Conservation (phyloP, 1,284 basidiomycete species). For the Sporisorium reilianum region DNA sequence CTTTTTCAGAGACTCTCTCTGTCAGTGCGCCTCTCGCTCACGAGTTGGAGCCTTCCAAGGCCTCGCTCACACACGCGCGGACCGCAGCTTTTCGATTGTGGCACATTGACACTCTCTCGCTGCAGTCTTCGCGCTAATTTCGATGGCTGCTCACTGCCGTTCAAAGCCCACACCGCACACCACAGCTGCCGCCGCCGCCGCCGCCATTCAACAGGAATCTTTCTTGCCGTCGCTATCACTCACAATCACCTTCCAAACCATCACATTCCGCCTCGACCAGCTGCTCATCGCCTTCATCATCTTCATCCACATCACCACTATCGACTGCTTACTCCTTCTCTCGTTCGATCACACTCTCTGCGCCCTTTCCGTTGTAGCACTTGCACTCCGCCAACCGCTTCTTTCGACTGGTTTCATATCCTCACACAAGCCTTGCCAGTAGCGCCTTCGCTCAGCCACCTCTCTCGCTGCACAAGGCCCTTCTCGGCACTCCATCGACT, state of each 20-base stretch:
- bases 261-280: slow-evolving; percentile 5
- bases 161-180: no score
- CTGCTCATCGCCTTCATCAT: not conserved
- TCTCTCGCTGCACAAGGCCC: not conserved
- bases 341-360: not conserved
- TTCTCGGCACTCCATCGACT: not conserved
- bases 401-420: not conserved
- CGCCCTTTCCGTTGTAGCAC: not conserved
- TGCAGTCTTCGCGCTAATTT: no score
- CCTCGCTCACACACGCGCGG: slow-evolving; percentile 8
- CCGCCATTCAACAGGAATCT: not conserved
- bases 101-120: not conserved
- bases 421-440: not conserved
- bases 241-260: not conserved
- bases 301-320: not conserved
- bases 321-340: not conserved
- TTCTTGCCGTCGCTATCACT: not conserved
- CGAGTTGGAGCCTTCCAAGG: slow-evolving; percentile 6
- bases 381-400: not conserved
- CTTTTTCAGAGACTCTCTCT: not conserved
- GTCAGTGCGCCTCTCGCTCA: not conserved
- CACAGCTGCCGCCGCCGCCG: not conserved
- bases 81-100: not conserved
- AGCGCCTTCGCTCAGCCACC: not conserved
- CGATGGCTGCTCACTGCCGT: no score